Evolutionary conservation across 2,329 filamentous ascomycete species (phyloP).

Genomic region (Botrytis deweyae): DNA sequence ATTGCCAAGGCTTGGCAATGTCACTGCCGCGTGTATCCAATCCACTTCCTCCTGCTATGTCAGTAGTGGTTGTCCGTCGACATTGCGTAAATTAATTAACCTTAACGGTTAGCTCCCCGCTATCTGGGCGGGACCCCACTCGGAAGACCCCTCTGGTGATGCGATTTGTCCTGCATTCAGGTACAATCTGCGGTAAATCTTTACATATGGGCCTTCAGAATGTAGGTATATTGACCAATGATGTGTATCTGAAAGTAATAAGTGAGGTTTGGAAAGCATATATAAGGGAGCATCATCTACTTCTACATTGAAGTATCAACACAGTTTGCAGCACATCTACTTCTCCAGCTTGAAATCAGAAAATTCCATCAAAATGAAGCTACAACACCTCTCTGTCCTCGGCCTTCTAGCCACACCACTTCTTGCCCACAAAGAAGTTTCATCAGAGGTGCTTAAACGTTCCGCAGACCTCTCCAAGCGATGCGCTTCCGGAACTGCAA

Average conservation of each 20-base stretch:
- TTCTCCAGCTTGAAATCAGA: background rate
- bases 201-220: background rate
- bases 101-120: background rate
- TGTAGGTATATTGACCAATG: background rate
- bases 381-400: background rate
- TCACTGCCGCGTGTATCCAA: background rate
- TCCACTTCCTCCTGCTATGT: background rate
- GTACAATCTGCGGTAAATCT: background rate
- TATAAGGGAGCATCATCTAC: background rate
- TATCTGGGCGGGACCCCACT: too few species aligned
- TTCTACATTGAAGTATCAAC: background rate
- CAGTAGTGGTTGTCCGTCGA: background rate
- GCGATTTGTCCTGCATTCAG: background rate
- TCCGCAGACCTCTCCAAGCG: background rate
- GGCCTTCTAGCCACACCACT: background rate
- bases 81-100: background rate
- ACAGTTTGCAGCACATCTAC: background rate
- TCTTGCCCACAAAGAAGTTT: background rate
- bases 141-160: too few species aligned
- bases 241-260: background rate
- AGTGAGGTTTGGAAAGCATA: background rate
- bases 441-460: background rate
- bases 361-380: background rate
- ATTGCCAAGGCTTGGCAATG: background rate
- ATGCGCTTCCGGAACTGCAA: background rate